Conservation (phyloP, 768 basidiomycete species). For the Clathrus columnatus region DNA sequence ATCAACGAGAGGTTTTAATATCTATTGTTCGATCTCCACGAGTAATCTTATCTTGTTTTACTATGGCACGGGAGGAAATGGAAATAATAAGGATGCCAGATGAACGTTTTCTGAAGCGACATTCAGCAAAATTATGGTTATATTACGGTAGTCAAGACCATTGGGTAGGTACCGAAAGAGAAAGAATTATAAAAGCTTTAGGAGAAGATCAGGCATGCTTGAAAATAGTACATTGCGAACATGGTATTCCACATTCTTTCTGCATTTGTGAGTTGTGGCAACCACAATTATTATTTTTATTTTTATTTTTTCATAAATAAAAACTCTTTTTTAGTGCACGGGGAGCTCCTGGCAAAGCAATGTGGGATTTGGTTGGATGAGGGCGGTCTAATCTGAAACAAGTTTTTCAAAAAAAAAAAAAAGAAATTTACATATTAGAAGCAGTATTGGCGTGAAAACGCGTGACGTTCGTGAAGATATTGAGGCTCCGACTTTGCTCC, state of each 20-base stretch:
- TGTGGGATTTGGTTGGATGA: conserved; percentile 38
- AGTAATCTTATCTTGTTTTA: conserved; percentile 43
- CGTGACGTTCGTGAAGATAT: not conserved
- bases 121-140: conserved; percentile 35
- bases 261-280: conserved; percentile 49
- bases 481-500: not conserved
- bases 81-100: conserved; percentile 46
- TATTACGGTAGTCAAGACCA: conserved; percentile 57
- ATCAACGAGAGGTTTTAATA: conserved; percentile 37
- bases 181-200: conserved; percentile 33
- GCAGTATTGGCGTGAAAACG: not conserved
- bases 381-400: not conserved
- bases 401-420: not conserved
- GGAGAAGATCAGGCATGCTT: conserved; percentile 24
- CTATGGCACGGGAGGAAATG: conserved; percentile 68
- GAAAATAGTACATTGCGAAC: conserved; percentile 35
- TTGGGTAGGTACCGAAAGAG: conserved; percentile 59
- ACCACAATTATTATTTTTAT: not conserved
- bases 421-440: not conserved
- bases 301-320: not conserved
- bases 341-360: conserved; percentile 38
- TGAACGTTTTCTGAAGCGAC: conserved; percentile 28
- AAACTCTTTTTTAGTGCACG: conserved; percentile 34
- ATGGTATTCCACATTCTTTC: conserved; percentile 60
- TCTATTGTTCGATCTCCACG: conserved; percentile 43